Conservation (phyloP, 495 filamentous ascomycete genomes). For the Cercophora samala region DNA sequence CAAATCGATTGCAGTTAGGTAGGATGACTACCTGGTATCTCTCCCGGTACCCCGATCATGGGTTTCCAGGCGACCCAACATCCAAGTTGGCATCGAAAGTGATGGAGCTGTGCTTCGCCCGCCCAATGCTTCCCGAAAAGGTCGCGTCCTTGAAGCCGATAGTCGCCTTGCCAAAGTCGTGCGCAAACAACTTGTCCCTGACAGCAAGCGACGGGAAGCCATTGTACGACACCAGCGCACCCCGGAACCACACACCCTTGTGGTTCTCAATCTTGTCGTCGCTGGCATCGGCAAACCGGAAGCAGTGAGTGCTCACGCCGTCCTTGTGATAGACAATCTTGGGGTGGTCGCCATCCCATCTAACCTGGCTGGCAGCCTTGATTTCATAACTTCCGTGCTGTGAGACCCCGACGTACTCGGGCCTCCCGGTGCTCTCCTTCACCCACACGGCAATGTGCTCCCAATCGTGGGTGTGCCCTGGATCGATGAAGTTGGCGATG, state of each 20-base stretch:
- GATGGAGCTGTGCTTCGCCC: constrained; percentile 31
- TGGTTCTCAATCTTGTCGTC: constrained; percentile 44
- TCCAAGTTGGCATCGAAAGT: constrained; percentile 38
- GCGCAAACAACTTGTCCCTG: constrained; percentile 28
- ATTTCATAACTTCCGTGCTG: constrained; percentile 40
- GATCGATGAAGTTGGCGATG: constrained; percentile 32
- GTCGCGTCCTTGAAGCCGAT: constrained; percentile 40
- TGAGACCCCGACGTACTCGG: constrained; percentile 38
- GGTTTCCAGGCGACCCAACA: constrained; percentile 40
- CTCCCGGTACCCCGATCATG: constrained; percentile 11
- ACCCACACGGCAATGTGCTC: constrained; percentile 48
- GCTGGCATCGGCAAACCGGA: constrained; percentile 39
- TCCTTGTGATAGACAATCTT: constrained; percentile 49
- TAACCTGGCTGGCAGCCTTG: constrained; percentile 31
- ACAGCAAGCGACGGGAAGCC: constrained; percentile 31
- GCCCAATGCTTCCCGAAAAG: constrained; percentile 33
- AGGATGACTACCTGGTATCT: neutral
- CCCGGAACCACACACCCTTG: constrained; percentile 40
- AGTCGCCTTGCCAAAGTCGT: constrained; percentile 33
- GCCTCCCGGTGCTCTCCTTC: constrained; percentile 21
- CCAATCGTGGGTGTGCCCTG: constrained; percentile 46
- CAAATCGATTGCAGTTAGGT: neutral
- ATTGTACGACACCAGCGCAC: constrained; percentile 38
- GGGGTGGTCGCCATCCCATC: constrained; percentile 44
- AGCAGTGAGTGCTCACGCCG: constrained; percentile 39